Percentiles rank a stretch among this genome's conserved stretches.
These are phyloP conservation scores for Hymenochaete sp. DNA, from an alignment of 1,284 basidiomycete species.

Conservation along the genomic window DNA sequence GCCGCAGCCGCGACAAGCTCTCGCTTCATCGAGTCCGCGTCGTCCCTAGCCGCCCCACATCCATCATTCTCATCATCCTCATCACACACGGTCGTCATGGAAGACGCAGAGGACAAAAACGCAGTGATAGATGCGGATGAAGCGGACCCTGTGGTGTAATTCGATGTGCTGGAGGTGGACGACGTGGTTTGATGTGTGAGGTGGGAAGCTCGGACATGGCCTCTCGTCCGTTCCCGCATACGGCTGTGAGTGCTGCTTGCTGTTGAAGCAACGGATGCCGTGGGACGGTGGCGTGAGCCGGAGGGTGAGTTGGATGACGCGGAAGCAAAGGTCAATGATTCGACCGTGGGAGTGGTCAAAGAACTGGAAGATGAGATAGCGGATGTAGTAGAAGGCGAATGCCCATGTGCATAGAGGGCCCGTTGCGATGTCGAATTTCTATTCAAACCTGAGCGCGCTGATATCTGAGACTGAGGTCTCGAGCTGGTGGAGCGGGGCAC, in stretches of 20 bases:
- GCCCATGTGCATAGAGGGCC: too few relatives aligned
- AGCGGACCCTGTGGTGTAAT: slow-evolving; percentile 6
- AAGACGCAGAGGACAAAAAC: slow-evolving; percentile 11
- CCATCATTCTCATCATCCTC: slow-evolving; percentile 6
- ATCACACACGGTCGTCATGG: slow-evolving; percentile 13
- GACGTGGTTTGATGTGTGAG: slow-evolving; percentile 8
- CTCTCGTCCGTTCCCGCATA: neutral
- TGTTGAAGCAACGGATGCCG: slow-evolving; percentile 10
- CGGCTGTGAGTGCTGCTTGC: too few relatives aligned
- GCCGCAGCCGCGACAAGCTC: too few relatives aligned
- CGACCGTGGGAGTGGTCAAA: too few relatives aligned
- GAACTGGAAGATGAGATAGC: too few relatives aligned
- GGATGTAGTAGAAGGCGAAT: too few relatives aligned
- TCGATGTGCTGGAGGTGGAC: slow-evolving; percentile 10
- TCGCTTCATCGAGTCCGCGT: too few relatives aligned
- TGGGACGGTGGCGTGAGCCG: slow-evolving; percentile 1
- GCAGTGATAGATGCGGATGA: slow-evolving; percentile 9
- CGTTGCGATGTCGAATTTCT: too few relatives aligned
- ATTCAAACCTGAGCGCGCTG: too few relatives aligned
- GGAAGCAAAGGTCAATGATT: too few relatives aligned
- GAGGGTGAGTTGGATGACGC: neutral
- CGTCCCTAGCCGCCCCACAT: neutral
- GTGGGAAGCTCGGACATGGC: slow-evolving; percentile 7
- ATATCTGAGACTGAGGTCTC: too few relatives aligned
- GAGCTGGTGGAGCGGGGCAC: too few relatives aligned